Base-by-base conservation (phyloP, 257 asterid genomes). In the Salvia hispanica region DNA sequence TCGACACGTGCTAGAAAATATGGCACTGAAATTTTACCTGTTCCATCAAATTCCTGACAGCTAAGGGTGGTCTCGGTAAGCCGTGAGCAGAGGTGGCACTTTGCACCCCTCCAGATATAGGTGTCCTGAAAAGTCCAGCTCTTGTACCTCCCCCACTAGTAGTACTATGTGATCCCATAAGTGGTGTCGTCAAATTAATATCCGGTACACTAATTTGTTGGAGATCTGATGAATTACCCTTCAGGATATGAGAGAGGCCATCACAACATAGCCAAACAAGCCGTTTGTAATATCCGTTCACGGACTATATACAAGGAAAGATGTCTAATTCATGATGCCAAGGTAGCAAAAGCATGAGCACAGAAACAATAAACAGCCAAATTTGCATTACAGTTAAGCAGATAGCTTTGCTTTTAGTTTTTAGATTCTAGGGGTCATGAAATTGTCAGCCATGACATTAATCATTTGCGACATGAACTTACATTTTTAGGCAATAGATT, bases 31-130 rank as follows among this genome's bases (percentile, higher is more conserved):
- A 4, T 53, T 42, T 40, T 74, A 86, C 99, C 95, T 94, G 99
- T 77, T 94, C 99, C 99, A 94, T 91, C 71, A 94, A 82, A 79
- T 94, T 94, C 58, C 97, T 86, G 67, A 94, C 99, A 7, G 99
- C 99, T 71, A 91, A 85, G 70, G 97, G 93, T 58, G 97, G 97
- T 77, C 90, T 84, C 2, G 96, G 99, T 70, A 88, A 83, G 66
- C 95, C 99, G 55, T 94, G 96, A 59, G 95, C 95, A 66, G 96
- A 84, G 72, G 99, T 94, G 70, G 97, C 97, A 84, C 95, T 91
- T 80, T 94, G 99, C 44, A 94, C 97, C 43, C 99, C 99, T 51
- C 99, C 97, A 43, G 99, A 91, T 77, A 94, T 94, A 53, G 99
- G 99, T 10, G 97, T 89, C 69, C 99, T 83, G 65, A 88, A 94